Base-by-base conservation (phyloP, 441 rosid genomes). In the Aquilaria agallochum region DNA sequence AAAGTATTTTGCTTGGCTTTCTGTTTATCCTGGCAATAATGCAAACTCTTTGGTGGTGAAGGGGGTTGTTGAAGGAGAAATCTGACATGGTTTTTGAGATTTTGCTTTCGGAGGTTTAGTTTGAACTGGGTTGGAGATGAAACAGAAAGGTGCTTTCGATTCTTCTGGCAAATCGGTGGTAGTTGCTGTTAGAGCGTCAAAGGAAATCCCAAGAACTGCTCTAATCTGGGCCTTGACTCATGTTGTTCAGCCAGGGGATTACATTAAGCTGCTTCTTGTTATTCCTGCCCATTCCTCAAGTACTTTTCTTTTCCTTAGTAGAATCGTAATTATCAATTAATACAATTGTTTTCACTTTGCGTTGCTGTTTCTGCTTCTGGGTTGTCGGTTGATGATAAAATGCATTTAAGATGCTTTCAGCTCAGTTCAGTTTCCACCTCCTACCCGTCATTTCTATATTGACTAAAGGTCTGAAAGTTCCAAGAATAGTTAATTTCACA, bases 161-260 rank as follows among this genome's bases (percentile, higher is more conserved):
- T 68, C 65, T 65, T 68, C 63, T 53, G 88, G 95, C 65, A 83
- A 83, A 73, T 74, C 74, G 53, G 84, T 83, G 63, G 68, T 86
- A 67, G 85, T 86, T 67, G 89, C 87, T 14, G 85, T 81, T 45
- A 78, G 60, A 57, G 92, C 85, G 53, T 76, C 85, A 6, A 86
- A 78, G 74, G 89, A 83, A 45, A 86, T 83, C 31, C 78, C 92
- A 27, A 83, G 72, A 65, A 75, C 73, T 68, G 89, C 84, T 75
- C 53, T 86, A 12, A 53, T 61, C 32, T 86, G 89, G 92, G 78
- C 87, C 56, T 74, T 83, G 75, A 86, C 85, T 72, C 92, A 83
- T 71, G 92, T 86, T 67, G 84, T 77, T 68, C 87, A 79, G 56
- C 84, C 89, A 68, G 89, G 85, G 60, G 92, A 86, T 70, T 72